phyloP scores from a whole-genome alignment of 371 early-diverging fungal species.

The Dichotomocladium elegans region DNA sequence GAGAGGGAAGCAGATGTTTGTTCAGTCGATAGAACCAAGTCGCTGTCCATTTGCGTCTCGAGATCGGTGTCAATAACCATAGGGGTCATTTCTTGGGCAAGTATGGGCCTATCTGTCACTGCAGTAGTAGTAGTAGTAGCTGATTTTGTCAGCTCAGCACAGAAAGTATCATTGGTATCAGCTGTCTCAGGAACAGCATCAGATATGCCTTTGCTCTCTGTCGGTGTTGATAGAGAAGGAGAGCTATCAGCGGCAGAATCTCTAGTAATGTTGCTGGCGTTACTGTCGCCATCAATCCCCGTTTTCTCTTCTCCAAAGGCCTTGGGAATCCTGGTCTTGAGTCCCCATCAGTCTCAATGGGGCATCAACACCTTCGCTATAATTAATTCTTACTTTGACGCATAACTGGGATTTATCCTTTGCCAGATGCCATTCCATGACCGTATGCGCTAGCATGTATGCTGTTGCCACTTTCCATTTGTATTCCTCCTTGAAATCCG shows the following conservation, averaged over 20 bases:
- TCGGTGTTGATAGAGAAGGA: too few species aligned
- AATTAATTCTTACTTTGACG: constrained; percentile 43
- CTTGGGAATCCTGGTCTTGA: constrained; percentile 3
- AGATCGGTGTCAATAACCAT: background rate
- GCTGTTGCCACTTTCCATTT: constrained; percentile 83
- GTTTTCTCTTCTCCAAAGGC: constrained; percentile 8
- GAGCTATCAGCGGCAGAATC: background rate
- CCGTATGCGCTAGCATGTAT: constrained; percentile 62
- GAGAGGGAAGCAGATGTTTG: too few species aligned
- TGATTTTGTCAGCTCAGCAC: too few species aligned
- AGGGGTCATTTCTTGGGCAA: background rate
- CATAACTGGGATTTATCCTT: constrained; percentile 69
- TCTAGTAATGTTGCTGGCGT: background rate
- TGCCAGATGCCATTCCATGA: constrained; percentile 80
- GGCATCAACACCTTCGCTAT: too few species aligned
- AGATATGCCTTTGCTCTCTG: too few species aligned
- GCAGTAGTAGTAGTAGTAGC: too few species aligned
- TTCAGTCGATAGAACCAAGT: background rate
- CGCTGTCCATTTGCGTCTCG: background rate
- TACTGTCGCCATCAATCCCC: constrained; percentile 14
- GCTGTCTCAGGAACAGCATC: too few species aligned
- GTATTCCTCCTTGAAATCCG: constrained; percentile 84
- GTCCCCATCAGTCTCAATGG: too few species aligned
- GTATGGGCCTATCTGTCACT: too few species aligned
- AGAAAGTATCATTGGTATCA: too few species aligned